Conservation (phyloP, 177 flowering plant species). For the Telopea speciosissima region DNA sequence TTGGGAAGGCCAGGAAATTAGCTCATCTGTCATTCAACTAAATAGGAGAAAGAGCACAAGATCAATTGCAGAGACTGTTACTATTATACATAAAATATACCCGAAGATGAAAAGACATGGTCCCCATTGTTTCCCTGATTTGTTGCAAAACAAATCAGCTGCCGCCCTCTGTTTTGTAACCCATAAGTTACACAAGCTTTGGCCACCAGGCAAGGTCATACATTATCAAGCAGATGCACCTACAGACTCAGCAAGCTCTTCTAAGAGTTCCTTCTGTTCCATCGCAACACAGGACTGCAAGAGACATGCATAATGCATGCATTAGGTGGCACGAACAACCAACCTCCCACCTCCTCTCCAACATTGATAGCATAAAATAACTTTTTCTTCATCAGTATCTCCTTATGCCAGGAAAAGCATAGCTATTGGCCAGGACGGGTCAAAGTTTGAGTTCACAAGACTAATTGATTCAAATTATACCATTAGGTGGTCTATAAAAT, state of each 20-base stretch:
- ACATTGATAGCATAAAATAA: not conserved
- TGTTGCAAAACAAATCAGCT: not conserved
- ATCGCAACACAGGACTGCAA: conserved; percentile 70
- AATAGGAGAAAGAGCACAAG: too few species aligned
- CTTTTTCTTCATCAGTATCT: too few species aligned
- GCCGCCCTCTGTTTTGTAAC: not conserved
- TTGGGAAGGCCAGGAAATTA: too few species aligned
- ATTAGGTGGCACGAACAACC: conserved; percentile 2
- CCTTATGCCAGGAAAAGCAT: too few species aligned
- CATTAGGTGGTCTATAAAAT: not conserved
- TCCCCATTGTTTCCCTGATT: not conserved
- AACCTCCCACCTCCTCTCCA: not conserved
- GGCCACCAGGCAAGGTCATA: not conserved
- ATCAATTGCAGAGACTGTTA: not conserved
- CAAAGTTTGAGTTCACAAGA: not conserved
- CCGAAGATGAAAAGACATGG: not conserved
- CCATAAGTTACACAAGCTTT: not conserved
- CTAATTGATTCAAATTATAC: not conserved
- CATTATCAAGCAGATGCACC: conserved; percentile 32
- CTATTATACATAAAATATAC: not conserved
- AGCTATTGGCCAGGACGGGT: not conserved
- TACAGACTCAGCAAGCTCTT: conserved; percentile 80
- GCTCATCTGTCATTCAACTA: too few species aligned
- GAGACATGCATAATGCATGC: conserved; percentile 2
- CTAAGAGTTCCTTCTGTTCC: conserved; percentile 90